Conservation (phyloP, 306 rosid species). For the Abrus pulchellus region DNA sequence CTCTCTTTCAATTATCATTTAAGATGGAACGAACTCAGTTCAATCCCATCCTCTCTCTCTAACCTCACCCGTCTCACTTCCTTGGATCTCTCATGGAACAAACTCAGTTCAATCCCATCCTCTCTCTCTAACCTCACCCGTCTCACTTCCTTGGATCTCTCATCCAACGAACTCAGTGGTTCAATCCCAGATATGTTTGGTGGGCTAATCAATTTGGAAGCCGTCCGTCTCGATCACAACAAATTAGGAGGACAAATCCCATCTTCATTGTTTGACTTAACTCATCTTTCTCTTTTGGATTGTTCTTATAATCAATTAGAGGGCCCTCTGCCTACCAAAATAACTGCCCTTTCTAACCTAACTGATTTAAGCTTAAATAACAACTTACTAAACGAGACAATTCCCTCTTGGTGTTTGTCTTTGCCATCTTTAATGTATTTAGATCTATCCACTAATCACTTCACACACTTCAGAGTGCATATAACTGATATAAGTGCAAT, state of each 20-base stretch:
- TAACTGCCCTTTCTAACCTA: neutral
- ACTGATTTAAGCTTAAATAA: fast-evolving
- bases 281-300: too few species aligned
- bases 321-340: neutral
- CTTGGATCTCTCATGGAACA: too few species aligned
- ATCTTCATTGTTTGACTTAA: too few species aligned
- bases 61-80: too few species aligned
- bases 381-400: neutral
- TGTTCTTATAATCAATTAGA: neutral
- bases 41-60: too few species aligned
- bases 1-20: neutral
- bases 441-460: neutral
- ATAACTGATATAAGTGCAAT: neutral
- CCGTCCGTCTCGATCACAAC: neutral
- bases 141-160: too few species aligned
- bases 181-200: neutral
- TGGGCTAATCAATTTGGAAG: neutral
- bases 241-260: too few species aligned
- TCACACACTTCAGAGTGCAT: too few species aligned
- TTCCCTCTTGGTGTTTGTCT: conserved; percentile 39
- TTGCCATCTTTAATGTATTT: neutral
- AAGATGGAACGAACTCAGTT: neutral
- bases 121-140: too few species aligned
- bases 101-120: too few species aligned
- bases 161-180: too few species aligned